Base-by-base conservation (phyloP, 177 flowering plant species). In the Vitis hybrid region DNA sequence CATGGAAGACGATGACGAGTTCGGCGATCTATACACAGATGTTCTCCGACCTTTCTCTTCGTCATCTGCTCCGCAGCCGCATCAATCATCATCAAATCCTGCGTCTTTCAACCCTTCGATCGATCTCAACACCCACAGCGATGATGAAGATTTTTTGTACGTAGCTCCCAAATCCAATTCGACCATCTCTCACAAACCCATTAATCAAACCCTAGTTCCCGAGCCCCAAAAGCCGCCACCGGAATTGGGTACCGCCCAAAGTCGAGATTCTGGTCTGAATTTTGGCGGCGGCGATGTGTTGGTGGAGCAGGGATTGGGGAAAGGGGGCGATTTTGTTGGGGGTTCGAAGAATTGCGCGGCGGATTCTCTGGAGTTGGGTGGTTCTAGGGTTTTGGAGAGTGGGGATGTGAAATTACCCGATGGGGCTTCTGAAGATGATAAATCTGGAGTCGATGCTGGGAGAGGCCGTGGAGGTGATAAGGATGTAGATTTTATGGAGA, bases 21-120 rank as follows among this genome's bases (percentile, higher is more conserved):
- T 94, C 78, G 99, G 99, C 70, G 99, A 94, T 89, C 97, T 94
- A 51, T 94, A 94, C 82, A 83, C 97, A 1, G 99, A 93, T 68
- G 94, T 94, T 19, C 89, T 94, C 69, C 80, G 58, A 2, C 85
- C 88, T 4, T 74, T 79, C 52, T 49, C 84, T 30, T 66, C 83
- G n/a, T 18, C 82, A 27, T n/a, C 83, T 9, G 60, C 81, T 62
- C 72, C 68, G 46, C 51, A 52, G 57, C 71, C 64, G 12, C 76
- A 51, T 6, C 82, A 46, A 56, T 61, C 74, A 30, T 21, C 69
- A 18, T n/a, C 72, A 11, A 73, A 60, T 7, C 71, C 35, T 17
- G 70, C 19, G 11, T 75, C 67, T 64, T 82, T 19, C 56, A 52
- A 30, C 75, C 62, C 62, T 85, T 81, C 86, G 69, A 84, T 84